These are phyloP conservation scores for Pseudonitzschia multiseries DNA, from an alignment of 108 stramenopile species.

Conservation along the genomic window DNA sequence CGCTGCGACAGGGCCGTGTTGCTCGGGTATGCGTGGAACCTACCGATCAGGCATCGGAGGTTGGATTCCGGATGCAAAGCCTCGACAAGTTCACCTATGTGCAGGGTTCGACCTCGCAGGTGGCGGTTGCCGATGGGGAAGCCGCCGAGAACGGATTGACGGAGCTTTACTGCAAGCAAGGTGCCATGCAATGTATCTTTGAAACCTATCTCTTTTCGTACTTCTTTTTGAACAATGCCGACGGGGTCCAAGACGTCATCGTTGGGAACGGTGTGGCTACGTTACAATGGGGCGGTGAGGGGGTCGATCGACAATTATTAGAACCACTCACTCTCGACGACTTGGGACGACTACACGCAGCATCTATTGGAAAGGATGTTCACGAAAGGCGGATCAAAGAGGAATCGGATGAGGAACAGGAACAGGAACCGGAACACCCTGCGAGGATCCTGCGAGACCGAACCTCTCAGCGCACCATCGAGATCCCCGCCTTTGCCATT, in stretches of 20 bases:
- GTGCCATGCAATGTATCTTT: constrained; percentile 13
- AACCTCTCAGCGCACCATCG: background rate
- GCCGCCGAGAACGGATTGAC: constrained; percentile 12
- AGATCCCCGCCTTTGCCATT: constrained; percentile 3
- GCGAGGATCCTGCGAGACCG: background rate
- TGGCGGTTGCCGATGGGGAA: constrained; percentile 5
- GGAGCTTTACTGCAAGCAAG: constrained; percentile 12
- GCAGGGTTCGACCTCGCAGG: constrained; percentile 23
- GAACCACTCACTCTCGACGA: no score
- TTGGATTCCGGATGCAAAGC: constrained; percentile 29
- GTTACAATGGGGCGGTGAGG: constrained; percentile 12
- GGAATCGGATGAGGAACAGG: background rate
- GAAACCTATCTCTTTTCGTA: constrained; percentile 14
- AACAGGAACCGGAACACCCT: no score
- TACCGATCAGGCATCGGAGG: constrained; percentile 19
- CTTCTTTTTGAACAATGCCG: constrained; percentile 7
- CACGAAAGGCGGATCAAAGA: background rate
- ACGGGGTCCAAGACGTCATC: background rate
- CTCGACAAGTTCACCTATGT: constrained; percentile 20
- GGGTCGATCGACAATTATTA: constrained; percentile 3
- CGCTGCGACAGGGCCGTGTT: background rate
- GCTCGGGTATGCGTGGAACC: constrained; percentile 22
- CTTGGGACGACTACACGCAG: no score
- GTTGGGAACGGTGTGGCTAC: constrained; percentile 16
- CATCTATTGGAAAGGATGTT: background rate